A percentile compares a stretch with the other conserved stretches of the same genome.
Evolutionary conservation across 2,329 filamentous ascomycete genomes (phyloP).

Genomic region (Tetracladium maxilliforme): DNA sequence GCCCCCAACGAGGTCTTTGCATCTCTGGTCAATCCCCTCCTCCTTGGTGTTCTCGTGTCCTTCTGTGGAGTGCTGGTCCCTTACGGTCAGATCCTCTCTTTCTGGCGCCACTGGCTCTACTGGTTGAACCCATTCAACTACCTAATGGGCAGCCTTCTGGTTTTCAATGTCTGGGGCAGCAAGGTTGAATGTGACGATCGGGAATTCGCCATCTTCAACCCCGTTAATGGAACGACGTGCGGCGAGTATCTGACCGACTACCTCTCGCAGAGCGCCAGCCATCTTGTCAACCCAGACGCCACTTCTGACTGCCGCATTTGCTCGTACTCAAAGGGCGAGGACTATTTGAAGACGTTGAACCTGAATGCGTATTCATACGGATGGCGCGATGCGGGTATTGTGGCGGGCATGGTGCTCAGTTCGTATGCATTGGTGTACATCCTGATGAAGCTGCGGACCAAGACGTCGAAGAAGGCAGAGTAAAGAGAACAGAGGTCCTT

Average conservation of each 20-base stretch:
- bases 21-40: slow-evolving; percentile 40
- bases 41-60: slow-evolving; percentile 42
- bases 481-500: too few species aligned
- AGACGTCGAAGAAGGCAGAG: slow-evolving; percentile 26
- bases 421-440: slow-evolving; percentile 26
- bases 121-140: slow-evolving; percentile 48
- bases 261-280: slow-evolving; percentile 24
- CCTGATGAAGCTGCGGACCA: slow-evolving; percentile 32
- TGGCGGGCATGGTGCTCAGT: slow-evolving; percentile 23
- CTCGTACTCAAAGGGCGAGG: slow-evolving; percentile 38
- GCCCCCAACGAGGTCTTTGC: slow-evolving; percentile 46
- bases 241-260: slow-evolving; percentile 39
- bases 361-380: slow-evolving; percentile 45
- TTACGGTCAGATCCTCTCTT: slow-evolving; percentile 41
- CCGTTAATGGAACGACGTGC: slow-evolving; percentile 37
- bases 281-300: slow-evolving; percentile 45
- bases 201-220: slow-evolving; percentile 34
- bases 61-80: slow-evolving; percentile 69
- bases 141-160: slow-evolving; percentile 38
- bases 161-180: slow-evolving; percentile 31
- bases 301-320: slow-evolving; percentile 43
- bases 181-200: slow-evolving; percentile 27
- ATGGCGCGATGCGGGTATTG: slow-evolving; percentile 47
- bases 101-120: slow-evolving; percentile 46
- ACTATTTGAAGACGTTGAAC: slow-evolving; percentile 46